phyloP scores from a whole-genome alignment of 306 rosid species.

The Trifolium fragiferum region DNA sequence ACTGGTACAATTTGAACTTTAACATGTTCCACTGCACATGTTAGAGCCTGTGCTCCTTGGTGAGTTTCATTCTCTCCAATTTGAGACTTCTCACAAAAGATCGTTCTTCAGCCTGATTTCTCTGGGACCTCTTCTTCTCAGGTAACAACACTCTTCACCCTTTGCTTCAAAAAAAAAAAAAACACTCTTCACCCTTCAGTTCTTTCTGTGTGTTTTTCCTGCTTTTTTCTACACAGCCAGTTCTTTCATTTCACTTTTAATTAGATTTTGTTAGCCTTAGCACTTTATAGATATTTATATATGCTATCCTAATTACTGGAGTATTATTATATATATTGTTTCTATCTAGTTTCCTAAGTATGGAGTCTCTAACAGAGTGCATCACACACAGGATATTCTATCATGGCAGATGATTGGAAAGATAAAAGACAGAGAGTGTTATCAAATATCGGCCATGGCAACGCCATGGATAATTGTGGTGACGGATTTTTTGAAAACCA shows the following conservation, averaged over 20 bases:
- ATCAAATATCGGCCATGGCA: not conserved
- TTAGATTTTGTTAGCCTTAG: not conserved
- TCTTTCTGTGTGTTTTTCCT: not conserved
- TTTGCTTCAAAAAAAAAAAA: no score
- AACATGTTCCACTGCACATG: slow-evolving; percentile 8
- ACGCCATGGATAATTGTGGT: not conserved
- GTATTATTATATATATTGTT: no score
- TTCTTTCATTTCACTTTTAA: not conserved
- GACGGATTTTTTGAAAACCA: not conserved
- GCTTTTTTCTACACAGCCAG: not conserved
- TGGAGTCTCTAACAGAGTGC: slow-evolving; percentile 2
- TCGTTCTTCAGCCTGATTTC: not conserved
- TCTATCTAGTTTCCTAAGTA: not conserved
- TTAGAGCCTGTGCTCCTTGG: slow-evolving; percentile 8
- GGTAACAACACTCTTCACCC: not conserved
- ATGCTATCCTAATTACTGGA: not conserved
- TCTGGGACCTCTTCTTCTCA: not conserved
- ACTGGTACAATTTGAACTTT: slow-evolving; percentile 8
- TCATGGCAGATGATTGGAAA: slow-evolving; percentile 23
- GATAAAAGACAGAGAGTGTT: not conserved
- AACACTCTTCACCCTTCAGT: not conserved
- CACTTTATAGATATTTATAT: not conserved
- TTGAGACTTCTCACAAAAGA: slow-evolving; percentile 18
- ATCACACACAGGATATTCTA: not conserved
- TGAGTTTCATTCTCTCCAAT: slow-evolving; percentile 23